Evolutionary conservation across 192 early-diverging fungal genomes (phyloP).

Genomic region (Backusella tuberculispora): DNA sequence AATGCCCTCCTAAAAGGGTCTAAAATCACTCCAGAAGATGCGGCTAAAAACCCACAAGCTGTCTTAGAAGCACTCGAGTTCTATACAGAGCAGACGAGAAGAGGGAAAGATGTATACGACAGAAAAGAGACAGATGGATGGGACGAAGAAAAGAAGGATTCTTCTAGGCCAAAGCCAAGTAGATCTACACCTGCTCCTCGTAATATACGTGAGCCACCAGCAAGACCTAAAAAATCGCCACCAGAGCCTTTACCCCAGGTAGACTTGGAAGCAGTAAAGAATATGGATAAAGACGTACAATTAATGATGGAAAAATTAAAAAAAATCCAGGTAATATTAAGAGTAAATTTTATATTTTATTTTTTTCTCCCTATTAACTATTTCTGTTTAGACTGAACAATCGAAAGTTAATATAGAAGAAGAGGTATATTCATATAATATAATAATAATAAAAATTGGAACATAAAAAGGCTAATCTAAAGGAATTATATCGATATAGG

Average conservation of each 20-base stretch:
- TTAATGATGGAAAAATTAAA: constrained; percentile 29
- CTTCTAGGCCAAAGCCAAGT: constrained; percentile 22
- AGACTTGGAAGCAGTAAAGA: neutral
- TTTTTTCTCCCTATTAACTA: neutral
- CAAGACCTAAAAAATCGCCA: neutral
- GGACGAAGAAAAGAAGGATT: constrained; percentile 18
- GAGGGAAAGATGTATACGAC: constrained; percentile 31
- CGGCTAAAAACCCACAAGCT: constrained; percentile 96
- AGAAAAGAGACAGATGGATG: constrained; percentile 15
- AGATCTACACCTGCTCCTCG: constrained; percentile 37
- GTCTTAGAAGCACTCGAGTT: constrained; percentile 98
- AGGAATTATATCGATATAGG: neutral
- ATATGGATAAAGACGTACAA: constrained; percentile 22
- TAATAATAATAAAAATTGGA: neutral
- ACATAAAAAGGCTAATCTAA: neutral
- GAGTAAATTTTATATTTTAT: neutral
- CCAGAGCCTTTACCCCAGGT: neutral
- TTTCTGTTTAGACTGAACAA: constrained; percentile 3
- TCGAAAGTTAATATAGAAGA: constrained; percentile 2
- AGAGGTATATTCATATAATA: neutral
- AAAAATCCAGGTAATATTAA: constrained; percentile 18
- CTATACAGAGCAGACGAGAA: constrained; percentile 85
- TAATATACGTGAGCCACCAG: constrained; percentile 36
- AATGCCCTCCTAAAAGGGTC: constrained; percentile 90
- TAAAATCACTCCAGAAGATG: constrained; percentile 96